Base-by-base conservation (phyloP, 306 rosid genomes). In the Heteromeles arbutifolia region DNA sequence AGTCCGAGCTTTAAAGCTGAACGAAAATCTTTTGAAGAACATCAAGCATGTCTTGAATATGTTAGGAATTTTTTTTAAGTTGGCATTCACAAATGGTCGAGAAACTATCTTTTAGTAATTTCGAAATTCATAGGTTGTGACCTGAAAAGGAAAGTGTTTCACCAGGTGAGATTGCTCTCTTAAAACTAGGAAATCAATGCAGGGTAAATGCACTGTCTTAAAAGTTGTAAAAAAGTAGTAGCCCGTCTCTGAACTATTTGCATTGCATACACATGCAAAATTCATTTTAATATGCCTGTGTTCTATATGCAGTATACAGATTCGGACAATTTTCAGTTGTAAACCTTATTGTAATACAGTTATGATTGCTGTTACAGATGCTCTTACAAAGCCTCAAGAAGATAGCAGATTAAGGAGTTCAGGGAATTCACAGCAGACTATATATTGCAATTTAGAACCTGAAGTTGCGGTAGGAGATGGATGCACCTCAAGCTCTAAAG, bases 301-400 rank as follows among this genome's bases (percentile, higher is more conserved):
- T 25, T 7, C 29, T 45, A 19, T 73, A 43, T 41, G 57, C 28
- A 5, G 25, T 73, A 54, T 43, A 59, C 28, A 50, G 19, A 37
- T 10, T 70, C 1, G 6, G 28, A 25, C 22, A 59, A 72, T 54
- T 31, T 41, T n/a, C 65, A 57, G 25, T 15, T 58, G 53, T 72
- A 6, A 10, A 72, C 77, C 22, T 53, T 73, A 24, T 65, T 77
- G 83, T 31, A 58, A 74, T 52, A 29, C 32, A 17, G 72, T 53
- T 67, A 44, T 83, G 76, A 76, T 82, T 76, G 57, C 66, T 81
- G 74, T 79, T 62, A 68, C 85, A 86, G 97, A 86, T 85, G 65
- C 75, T 82, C 48, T 59, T 37, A 67, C 82, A 62, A 87, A 87
- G 59, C 87, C 78, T 75, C 84, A 79, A 44, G 75, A 75, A 72